These are phyloP conservation scores for Heimioporus sp. DNA, from an alignment of 768 basidiomycete genomes.

Conservation along the genomic window DNA sequence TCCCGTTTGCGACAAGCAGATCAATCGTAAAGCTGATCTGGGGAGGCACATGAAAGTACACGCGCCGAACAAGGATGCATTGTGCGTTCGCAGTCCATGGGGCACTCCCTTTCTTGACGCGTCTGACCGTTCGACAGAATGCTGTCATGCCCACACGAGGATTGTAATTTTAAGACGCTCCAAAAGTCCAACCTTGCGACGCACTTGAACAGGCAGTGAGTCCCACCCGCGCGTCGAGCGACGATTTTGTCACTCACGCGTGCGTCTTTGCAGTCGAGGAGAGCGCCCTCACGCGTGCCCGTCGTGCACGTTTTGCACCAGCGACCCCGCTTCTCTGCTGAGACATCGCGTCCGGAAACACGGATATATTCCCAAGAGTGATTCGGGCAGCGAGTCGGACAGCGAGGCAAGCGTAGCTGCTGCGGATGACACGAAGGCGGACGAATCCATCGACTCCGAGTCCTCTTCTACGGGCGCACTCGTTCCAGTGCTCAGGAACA, in stretches of 20 bases:
- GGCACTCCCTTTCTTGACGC: background rate
- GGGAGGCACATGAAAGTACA: slow-evolving; percentile 27
- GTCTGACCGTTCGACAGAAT: slow-evolving; percentile 19
- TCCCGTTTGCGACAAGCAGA: slow-evolving; percentile 5
- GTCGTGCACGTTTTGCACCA: slow-evolving; percentile 8
- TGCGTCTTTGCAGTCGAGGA: slow-evolving; percentile 7
- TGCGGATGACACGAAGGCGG: too few relatives aligned
- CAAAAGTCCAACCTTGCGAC: slow-evolving; percentile 27
- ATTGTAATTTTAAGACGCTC: slow-evolving; percentile 20
- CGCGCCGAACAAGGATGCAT: slow-evolving; percentile 14
- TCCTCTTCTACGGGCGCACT: too few relatives aligned
- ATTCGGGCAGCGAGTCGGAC: too few relatives aligned
- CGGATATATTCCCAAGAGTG: slow-evolving; percentile 14
- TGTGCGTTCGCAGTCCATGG: slow-evolving; percentile 15
- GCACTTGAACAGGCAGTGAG: slow-evolving; percentile 32
- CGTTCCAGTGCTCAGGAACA: too few relatives aligned
- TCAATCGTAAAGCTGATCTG: slow-evolving; percentile 28
- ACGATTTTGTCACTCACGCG: background rate
- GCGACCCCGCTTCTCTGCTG: slow-evolving; percentile 24
- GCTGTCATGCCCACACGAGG: slow-evolving; percentile 16
- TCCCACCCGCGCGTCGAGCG: background rate
- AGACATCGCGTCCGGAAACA: slow-evolving; percentile 20
- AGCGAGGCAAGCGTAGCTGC: too few relatives aligned
- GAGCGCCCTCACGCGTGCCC: slow-evolving; percentile 17
- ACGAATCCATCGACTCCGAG: too few relatives aligned